Base-by-base conservation (phyloP, 1,284 basidiomycete species). In the Puccinia novopanici region DNA sequence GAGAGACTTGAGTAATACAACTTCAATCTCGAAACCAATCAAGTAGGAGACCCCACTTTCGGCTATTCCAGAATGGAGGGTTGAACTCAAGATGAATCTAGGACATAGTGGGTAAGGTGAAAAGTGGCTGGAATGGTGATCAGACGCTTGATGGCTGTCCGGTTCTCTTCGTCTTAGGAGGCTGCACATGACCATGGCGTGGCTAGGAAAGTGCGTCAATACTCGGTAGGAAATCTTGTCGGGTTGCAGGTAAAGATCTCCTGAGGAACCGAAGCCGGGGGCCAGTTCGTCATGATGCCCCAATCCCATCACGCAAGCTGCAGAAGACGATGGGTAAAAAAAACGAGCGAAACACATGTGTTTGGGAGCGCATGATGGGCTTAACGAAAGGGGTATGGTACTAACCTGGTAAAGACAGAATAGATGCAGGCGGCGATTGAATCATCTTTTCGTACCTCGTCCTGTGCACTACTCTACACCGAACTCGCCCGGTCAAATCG, bases 191-290 rank as follows among this genome's bases (percentile, higher is more conserved):
- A 72, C 76, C 76, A 79, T 79, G 15, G 76, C 76, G 50, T 79
- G 76, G 1, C 34, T 57, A 5, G 76, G 68, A 40, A 57, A 54
- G 42, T 72, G 63, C 30, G 54, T 79, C 22, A 79, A 55, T 48
- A 59, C n/a, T 27, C 76, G 65, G 34, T 71, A 79, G 24, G 76
- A 79, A 63, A 79, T 79, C 67, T 79, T 79, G 67, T 79, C 76
- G 52, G 76, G 76, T 34, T 79, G 76, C 40, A 79, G 37, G 48
- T 79, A 79, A n/a, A 79, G 76, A 72, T 79, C 76, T 54, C 76
- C 76, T 34, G 67, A 37, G 24, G 76, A 55, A 45, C 67, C 68
- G 48, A 79, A 79, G 13, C 76, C 76, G 45, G 76, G 76, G 1
- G 76, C 65, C 19, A 79, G 24, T 48, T 79, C 76, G 45, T 79